Evolutionary conservation across 1,284 basidiomycete genomes (phyloP), one percentile per base, ranked within the genome.

Genomic region (Cryptococcus jaspeensis): DNA sequence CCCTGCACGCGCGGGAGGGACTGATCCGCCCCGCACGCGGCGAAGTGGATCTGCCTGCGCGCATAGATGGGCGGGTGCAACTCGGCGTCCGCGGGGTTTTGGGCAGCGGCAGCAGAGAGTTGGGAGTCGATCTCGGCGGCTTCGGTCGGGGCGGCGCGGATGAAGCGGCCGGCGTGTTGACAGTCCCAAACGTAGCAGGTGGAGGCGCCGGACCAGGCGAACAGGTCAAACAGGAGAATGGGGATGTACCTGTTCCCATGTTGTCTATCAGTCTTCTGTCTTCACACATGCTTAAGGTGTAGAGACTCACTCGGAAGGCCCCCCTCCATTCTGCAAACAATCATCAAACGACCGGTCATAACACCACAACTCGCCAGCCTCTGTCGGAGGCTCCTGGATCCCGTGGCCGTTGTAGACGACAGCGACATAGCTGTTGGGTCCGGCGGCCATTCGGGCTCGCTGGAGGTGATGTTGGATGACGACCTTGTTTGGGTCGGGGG

Each of bases 111-210:
- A 0, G 58, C 57, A 6, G 57, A 61, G 13, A 70, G 64, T 38
- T 73, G 71, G n/a, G 53, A 62, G 48, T 73, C 71, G 44, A 73
- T 71, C 59, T 73, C 69, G 13, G 62, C 63, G 3, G 69, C 66
- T 55, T 71, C 69, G 22, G 60, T 53, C 6, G 51, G 37, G 8
- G 71, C 71, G 44, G 65, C 64, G 32, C 54, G 54, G 39, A 73
- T 67, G 58, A 73, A 66, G 15, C 71, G 63, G 22, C 69, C 66
- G 18, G 71, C 65, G 49, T 67, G 46, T 36, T 65, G 62, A 39
- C 65, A 69, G 55, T 73, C 71, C 71, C 71, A 73, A 22, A 73
- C 63, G 50, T 66, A 73, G 43, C 69, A 71, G 11, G 68, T 65
- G 3, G 68, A 65, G 0, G 69, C 60, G 12, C 69, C 71, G 1